These are phyloP conservation scores for Pseudognaphalium luteoalbum DNA, from an alignment of 129 eudicot genomes.

Conservation along the genomic window DNA sequence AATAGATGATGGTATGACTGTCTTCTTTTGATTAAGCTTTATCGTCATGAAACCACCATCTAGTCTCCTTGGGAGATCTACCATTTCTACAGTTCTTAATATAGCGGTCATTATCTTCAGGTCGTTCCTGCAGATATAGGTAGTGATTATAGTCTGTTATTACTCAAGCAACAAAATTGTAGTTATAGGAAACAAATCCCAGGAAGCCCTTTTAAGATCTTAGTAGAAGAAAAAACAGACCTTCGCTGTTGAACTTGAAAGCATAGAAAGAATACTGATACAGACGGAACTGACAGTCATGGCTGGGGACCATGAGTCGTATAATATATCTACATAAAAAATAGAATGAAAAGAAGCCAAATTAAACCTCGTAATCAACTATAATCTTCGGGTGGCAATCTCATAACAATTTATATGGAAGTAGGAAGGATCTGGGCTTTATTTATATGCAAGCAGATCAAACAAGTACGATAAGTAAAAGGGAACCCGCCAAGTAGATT, in stretches of 20 bases:
- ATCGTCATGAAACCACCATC: conserved; percentile 93
- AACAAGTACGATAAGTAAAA: background rate
- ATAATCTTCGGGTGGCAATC: background rate
- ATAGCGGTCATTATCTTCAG: conserved; percentile 78
- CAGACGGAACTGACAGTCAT: conserved; percentile 97
- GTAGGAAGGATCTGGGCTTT: background rate
- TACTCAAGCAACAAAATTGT: conserved; percentile 6
- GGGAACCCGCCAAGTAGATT: background rate
- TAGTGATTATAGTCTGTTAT: background rate
- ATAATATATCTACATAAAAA: conserved; percentile 59
- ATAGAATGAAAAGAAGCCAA: conserved; percentile 12
- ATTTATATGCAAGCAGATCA: background rate
- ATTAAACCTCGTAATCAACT: background rate
- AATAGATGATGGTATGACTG: background rate
- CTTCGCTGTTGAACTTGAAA: conserved; percentile 90
- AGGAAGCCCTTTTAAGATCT: background rate
- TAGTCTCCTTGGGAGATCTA: conserved; percentile 83
- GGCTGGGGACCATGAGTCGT: conserved; percentile 97
- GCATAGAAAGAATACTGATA: conserved; percentile 91
- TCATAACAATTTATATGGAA: background rate
- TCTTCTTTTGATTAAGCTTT: conserved; percentile 48
- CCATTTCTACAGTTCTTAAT: conserved; percentile 77
- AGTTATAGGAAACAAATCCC: background rate
- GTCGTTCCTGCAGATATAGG: conserved; percentile 55
- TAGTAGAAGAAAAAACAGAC: conserved; percentile 31